These are phyloP conservation scores for Lepidium aucheri DNA, from an alignment of 345 rosid species.

Conservation along the genomic window DNA sequence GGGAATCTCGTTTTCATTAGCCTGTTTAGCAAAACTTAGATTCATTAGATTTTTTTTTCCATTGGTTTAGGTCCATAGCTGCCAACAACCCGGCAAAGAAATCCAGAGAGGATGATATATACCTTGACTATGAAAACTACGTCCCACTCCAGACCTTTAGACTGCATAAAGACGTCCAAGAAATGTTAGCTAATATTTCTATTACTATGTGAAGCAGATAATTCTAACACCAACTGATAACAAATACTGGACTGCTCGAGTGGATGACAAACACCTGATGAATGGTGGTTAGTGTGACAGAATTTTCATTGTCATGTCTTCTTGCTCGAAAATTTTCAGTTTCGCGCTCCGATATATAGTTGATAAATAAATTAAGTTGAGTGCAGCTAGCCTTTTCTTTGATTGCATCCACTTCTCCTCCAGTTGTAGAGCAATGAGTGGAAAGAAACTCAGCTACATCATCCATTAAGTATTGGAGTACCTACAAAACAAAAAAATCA, in stretches of 20 bases:
- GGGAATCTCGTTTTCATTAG: conserved; percentile 94
- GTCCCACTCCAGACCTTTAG: conserved; percentile 99
- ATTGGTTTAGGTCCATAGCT: conserved; percentile 1
- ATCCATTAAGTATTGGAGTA: conserved; percentile 79
- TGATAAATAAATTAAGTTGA: conserved; percentile 52
- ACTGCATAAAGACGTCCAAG: conserved; percentile 43
- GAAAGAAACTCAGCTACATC: conserved; percentile 78
- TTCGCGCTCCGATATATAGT: conserved; percentile 56
- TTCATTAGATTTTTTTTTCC: not conserved
- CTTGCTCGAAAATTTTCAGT: conserved; percentile 64
- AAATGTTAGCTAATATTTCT: conserved; percentile 5
- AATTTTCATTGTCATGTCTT: conserved; percentile 64
- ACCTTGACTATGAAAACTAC: conserved; percentile 89
- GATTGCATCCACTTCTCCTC: conserved; percentile 24
- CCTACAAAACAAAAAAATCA: conserved; percentile 41
- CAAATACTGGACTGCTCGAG: not conserved
- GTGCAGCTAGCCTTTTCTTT: conserved; percentile 52
- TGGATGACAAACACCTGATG: conserved; percentile 59
- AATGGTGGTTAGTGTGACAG: conserved; percentile 89
- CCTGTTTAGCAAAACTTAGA: conserved; percentile 34
- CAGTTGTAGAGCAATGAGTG: conserved; percentile 29
- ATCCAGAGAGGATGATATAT: conserved; percentile 14
- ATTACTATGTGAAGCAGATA: conserved; percentile 1
- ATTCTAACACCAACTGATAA: not conserved
- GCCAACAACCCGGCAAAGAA: not conserved